A percentile compares a stretch with the other conserved stretches of the same genome.
Conservation (phyloP, 2,329 filamentous ascomycete genomes). For the Alternaria sp. region DNA sequence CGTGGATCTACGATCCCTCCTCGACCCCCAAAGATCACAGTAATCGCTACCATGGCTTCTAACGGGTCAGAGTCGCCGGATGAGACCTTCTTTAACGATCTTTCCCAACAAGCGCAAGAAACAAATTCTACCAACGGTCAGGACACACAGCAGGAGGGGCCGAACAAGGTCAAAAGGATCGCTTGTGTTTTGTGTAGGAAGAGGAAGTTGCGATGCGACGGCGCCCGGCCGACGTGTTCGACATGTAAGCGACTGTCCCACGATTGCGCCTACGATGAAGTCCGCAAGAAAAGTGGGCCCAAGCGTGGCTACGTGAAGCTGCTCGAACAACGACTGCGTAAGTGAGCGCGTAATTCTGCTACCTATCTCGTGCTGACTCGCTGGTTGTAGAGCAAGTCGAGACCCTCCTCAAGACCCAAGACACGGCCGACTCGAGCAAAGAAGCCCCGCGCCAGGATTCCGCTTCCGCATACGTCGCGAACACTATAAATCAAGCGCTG, state of each 20-base stretch:
- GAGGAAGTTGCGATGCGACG: conserved; percentile 91
- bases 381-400: conserved; percentile 81
- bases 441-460: conserved; percentile 34
- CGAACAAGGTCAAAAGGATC: conserved; percentile 74
- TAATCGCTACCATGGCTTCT: conserved; percentile 37
- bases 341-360: conserved; percentile 47
- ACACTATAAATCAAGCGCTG: conserved; percentile 36
- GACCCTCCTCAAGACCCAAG: conserved; percentile 84
- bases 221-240: conserved; percentile 81
- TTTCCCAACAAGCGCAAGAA: conserved; percentile 55
- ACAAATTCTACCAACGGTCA: conserved; percentile 51
- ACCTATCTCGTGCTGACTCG: conserved; percentile 18
- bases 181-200: conserved; percentile 95
- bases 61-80: conserved; percentile 50
- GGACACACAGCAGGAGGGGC: conserved; percentile 55
- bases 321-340: conserved; percentile 89
- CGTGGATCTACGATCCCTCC: conserved; percentile 15
- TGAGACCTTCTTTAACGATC: conserved; percentile 65
- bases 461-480: conserved; percentile 44
- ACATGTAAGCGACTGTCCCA: conserved; percentile 89
- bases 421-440: conserved; percentile 54
- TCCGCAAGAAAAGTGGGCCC: conserved; percentile 91
- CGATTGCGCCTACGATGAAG: conserved; percentile 88
- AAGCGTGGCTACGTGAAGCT: conserved; percentile 96
- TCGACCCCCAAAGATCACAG: conserved; percentile 8